Evolutionary conservation across 139 green algal species (phyloP), one percentile per base, ranked within the genome.

Genomic region (Micractinium sp.): DNA sequence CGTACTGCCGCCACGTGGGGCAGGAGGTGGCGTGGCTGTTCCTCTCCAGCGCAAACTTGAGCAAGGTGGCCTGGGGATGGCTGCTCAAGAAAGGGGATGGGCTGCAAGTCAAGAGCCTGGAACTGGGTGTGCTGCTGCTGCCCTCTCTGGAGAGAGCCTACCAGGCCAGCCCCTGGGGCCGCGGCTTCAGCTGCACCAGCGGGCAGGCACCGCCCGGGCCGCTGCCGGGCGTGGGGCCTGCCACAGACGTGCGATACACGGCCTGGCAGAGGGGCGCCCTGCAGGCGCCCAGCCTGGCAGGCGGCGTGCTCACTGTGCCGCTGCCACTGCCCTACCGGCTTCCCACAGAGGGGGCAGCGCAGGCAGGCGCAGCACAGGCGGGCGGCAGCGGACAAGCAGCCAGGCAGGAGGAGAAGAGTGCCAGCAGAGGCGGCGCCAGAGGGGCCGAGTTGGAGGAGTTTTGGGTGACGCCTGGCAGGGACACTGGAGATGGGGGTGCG

Each of bases 1-100:
- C 76, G 3, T 97, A 95, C 82, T 73, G n/a, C 4, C 86, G 92
- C 18, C 90, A 87, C 83, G 33, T 27, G 38, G n/a, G 23, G 35
- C 20, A 36, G 71, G 71, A 77, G 18, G 38, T 96, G 81, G 90
- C 93, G 5, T 98, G 92, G 93, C 71, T 95, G 1, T 66, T 96
- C 18, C 19, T 97, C 27, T 88, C 87, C 12, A 94, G 83, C 22
- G 91, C 95, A 80, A 98, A 98, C 91, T 90, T 98, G 31, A 95
- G 90, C 90, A 96, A 97, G 88, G 95, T 95, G 1, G 96, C 96
- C 0, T 98, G 96, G 96, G 96, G n/a, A n/a, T n/a, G 96, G 9
- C 85, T 78, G 60, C 90, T 96, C 36, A 90, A 96, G 79, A 94
- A 96, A 75, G 82, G 31, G 86, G 35, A 20, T 61, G 88, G 71